Base-by-base conservation (phyloP, 2,329 filamentous ascomycete species). In the Cyanodermella asteris region DNA sequence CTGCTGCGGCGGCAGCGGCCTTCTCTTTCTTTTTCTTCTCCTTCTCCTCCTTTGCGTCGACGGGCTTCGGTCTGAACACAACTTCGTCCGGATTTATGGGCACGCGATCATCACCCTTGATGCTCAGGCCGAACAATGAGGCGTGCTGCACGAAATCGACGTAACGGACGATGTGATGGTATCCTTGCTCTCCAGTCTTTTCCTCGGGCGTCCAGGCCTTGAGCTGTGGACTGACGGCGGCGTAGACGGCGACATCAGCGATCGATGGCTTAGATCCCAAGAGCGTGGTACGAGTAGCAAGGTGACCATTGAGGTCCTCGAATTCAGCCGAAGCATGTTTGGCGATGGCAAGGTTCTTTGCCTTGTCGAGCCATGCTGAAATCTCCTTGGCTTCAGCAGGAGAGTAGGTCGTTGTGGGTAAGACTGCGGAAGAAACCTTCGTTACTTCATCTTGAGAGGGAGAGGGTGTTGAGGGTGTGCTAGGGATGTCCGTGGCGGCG, bases 21-120 rank as follows among this genome's bases (percentile, higher is more conserved):
- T 91, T 91, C 55, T 91, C 81, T 60, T 90, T 91, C 72, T 91
- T 93, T 52, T 84, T 66, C 23, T 74, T 70, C 62, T 93, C 82
- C 60, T 93, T 93, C 61, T 93, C 84, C 28, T 81, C 81, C 61
- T 90, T 91, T 40, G 75, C 69, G 37, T 91, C 81, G 33, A 84
- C 68, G 12, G 76, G 76, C 38, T 84, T 84, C 55, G 87, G 84
- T 39, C 82, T 72, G 47, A 81, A 82, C 34, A 78, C 62, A 31
- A 94, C 65, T 38, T 82, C 73, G 40, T 81, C 70, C 25, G 67
- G 55, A 47, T 93, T 71, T 37, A 94, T 64, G 36, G 55, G 54
- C 40, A 93, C 54, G 60, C 87, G 91, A 43, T 87, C 69, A 26
- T 53, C 59, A 9, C 72, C 66, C 32, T 61, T 56, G 35, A 91